phyloP scores from a whole-genome alignment of 108 stramenopile genomes.

The Asterionellopsis glacialis region DNA sequence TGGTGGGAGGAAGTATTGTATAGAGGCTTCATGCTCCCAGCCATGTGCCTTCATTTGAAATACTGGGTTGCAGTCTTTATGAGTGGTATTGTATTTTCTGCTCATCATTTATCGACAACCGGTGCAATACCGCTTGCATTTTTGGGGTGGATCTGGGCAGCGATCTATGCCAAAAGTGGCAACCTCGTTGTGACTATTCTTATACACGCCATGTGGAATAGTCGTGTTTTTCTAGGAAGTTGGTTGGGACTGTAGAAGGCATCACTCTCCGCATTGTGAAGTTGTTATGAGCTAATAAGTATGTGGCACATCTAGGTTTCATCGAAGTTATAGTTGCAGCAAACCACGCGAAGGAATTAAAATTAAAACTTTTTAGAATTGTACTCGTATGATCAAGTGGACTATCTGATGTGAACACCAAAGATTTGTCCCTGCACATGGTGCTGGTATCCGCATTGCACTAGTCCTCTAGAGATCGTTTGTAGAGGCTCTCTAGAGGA shows the following conservation, averaged over 20 bases:
- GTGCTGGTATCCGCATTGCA: no score
- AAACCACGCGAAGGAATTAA: no score
- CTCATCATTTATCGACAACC: conserved; percentile 80
- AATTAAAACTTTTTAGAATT: no score
- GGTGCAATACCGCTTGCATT: conserved; percentile 85
- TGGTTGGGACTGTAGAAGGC: conserved; percentile 86
- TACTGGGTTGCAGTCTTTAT: conserved; percentile 58
- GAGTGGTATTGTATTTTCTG: conserved; percentile 79
- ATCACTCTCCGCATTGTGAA: no score
- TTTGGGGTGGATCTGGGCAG: conserved; percentile 86
- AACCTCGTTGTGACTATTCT: conserved; percentile 85
- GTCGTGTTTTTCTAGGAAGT: conserved; percentile 84
- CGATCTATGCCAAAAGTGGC: conserved; percentile 72
- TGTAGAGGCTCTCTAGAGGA: no score
- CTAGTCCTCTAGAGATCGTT: no score
- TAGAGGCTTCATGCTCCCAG: conserved; percentile 81
- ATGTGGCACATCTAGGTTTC: no score
- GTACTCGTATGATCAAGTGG: no score
- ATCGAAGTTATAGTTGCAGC: no score
- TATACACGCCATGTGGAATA: conserved; percentile 94
- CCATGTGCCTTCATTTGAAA: conserved; percentile 41
- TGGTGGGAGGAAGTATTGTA: conserved; percentile 94
- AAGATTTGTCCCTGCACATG: no score
- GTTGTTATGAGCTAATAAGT: no score
- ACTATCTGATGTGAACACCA: no score